Percentiles rank a stretch among this genome's conserved stretches.
phyloP scores from a whole-genome alignment of 495 filamentous ascomycete species.

The Penicillium alfredii region DNA sequence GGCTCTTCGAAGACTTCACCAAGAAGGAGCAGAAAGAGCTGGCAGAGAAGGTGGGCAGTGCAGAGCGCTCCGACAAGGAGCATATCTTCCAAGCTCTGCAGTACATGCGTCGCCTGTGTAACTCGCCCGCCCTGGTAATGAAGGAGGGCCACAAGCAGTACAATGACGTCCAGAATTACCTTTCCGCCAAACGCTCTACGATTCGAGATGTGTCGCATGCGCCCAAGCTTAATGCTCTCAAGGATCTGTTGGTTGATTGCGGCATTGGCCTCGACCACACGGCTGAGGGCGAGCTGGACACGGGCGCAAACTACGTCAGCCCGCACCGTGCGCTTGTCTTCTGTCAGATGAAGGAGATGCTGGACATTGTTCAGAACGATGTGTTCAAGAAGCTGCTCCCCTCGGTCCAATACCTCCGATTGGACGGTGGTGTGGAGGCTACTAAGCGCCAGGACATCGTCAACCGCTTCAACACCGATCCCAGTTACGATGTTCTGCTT shows the following conservation, averaged over 20 bases:
- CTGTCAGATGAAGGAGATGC: slow-evolving; percentile 99
- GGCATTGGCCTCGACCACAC: slow-evolving; percentile 72
- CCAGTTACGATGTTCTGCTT: slow-evolving; percentile 86
- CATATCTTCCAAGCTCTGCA: slow-evolving; percentile 99
- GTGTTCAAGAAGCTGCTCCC: slow-evolving; percentile 83
- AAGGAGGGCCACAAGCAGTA: slow-evolving; percentile 91
- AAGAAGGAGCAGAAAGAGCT: slow-evolving; percentile 86
- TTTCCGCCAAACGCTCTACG: slow-evolving; percentile 61
- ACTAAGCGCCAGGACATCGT: slow-evolving; percentile 91
- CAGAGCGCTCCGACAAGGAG: slow-evolving; percentile 86
- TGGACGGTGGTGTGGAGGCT: slow-evolving; percentile 88
- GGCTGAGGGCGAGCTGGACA: slow-evolving; percentile 51
- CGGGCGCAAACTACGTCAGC: slow-evolving; percentile 75
- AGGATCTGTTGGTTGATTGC: slow-evolving; percentile 88
- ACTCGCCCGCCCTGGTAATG: slow-evolving; percentile 91
- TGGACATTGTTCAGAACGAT: slow-evolving; percentile 93
- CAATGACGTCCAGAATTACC: slow-evolving; percentile 68
- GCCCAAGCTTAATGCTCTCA: slow-evolving; percentile 83
- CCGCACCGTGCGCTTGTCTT: slow-evolving; percentile 95
- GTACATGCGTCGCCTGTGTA: slow-evolving; percentile 99
- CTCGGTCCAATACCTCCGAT: slow-evolving; percentile 77
- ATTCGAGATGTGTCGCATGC: slow-evolving; percentile 83
- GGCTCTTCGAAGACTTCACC: slow-evolving; percentile 91
- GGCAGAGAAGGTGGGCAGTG: slow-evolving; percentile 65
- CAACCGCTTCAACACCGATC: slow-evolving; percentile 97